Evolutionary conservation across 2,329 filamentous ascomycete genomes (phyloP), one percentile per base, ranked within the genome.

Genomic region (Dichotomopilus funicola): DNA sequence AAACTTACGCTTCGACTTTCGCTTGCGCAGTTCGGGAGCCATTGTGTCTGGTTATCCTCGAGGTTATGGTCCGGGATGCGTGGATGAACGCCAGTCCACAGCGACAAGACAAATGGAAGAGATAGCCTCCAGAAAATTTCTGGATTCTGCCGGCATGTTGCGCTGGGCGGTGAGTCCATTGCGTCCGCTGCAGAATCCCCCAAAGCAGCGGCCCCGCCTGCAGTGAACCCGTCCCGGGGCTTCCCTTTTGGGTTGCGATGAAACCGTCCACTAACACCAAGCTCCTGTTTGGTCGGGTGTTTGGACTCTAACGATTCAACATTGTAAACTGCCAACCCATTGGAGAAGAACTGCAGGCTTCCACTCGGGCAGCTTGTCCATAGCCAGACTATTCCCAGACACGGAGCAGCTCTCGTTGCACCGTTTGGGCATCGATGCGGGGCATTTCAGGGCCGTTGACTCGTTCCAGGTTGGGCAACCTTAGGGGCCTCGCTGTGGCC

Each of bases 1-100:
- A 13, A 13, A 61, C 62, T 2, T 52, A 65, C 64, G 50, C 65
- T 64, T 65, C 6, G 61, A 59, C 41, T 66, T 67, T 47, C 57
- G 64, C 55, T 64, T 64, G 49, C 62, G 58, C 2, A 64, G 54
- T 56, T 64, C 64, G 13, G 61, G 58, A 8, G 63, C 63, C 65
- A 67, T 67, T 55, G 46, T 64, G 50, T 52, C 31, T 53, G 54
- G 35, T 53, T 34, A 40, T 56, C 9, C 10, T 53, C 49, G 37
- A 6, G 36, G 34, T 27, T 27, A 27, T 27, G 19, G 36, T 51
- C 36, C 27, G n/a, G 38, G 51, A 40, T 49, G 37, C n/a, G 37
- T 47, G 47, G 13, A 27, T 27, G 49, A 27, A 27, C 3, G 19
- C 19, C 19, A 27, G 19, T 27, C 19, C 19, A 27, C 19, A 27